These are phyloP conservation scores for Leavenworthia alabamica DNA, from an alignment of 345 rosid genomes.

Conservation along the genomic window DNA sequence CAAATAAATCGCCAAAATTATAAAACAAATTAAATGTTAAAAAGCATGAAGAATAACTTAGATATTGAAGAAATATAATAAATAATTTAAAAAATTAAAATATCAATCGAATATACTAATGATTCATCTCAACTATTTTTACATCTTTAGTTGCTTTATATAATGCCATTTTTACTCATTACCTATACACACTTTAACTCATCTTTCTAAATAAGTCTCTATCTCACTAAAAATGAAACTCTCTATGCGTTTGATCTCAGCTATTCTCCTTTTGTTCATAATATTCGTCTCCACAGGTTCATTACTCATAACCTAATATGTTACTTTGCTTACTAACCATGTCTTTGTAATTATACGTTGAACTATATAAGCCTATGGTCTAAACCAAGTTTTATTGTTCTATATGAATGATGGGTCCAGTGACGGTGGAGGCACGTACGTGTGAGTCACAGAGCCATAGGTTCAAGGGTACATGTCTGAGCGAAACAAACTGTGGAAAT, in stretches of 20 bases:
- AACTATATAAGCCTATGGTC: no score
- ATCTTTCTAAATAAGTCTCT: not conserved
- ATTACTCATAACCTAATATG: not conserved
- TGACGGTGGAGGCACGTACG: conserved; percentile 30
- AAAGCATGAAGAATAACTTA: no score
- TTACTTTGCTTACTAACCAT: no score
- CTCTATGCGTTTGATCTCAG: conserved; percentile 29
- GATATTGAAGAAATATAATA: not conserved
- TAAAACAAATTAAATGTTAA: not conserved
- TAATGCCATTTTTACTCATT: conserved; percentile 6
- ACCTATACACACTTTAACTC: not conserved
- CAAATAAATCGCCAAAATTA: conserved; percentile 4
- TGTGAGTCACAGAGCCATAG: conserved; percentile 41
- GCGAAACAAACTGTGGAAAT: conserved; percentile 29
- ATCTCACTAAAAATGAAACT: conserved; percentile 22
- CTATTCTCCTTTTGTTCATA: conserved; percentile 23
- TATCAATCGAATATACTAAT: no score
- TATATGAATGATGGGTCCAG: conserved; percentile 36
- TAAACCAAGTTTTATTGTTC: no score
- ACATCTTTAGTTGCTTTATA: conserved; percentile 13
- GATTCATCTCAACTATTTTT: conserved; percentile 9
- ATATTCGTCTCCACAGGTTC: conserved; percentile 30
- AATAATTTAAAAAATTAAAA: no score
- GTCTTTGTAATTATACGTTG: no score
- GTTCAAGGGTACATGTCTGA: conserved; percentile 37